Evolutionary conservation across 2,329 filamentous ascomycete species (phyloP).

Genomic region (Dothistroma pini): DNA sequence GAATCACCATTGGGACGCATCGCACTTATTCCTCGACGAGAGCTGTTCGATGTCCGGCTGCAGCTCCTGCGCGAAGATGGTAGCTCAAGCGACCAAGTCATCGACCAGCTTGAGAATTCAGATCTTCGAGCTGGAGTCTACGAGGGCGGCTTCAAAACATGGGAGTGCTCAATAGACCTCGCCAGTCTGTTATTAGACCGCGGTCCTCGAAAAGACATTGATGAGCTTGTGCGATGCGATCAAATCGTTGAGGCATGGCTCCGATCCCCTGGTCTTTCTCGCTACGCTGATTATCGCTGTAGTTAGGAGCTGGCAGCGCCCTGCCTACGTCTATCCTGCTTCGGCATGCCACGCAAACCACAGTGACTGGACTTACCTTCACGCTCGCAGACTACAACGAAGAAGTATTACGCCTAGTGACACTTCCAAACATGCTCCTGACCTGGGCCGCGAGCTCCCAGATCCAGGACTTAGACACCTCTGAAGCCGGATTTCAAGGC

Average conservation of each 20-base stretch:
- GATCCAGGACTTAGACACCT: conserved; percentile 10
- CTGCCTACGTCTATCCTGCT: conserved; percentile 70
- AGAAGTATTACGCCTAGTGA: conserved; percentile 72
- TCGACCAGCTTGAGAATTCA: conserved; percentile 62
- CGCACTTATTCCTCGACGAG: conserved; percentile 64
- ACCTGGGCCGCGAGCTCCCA: conserved; percentile 50
- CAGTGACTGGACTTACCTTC: conserved; percentile 52
- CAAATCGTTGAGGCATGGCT: conserved; percentile 47
- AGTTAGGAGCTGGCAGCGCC: conserved; percentile 77
- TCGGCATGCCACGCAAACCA: conserved; percentile 54
- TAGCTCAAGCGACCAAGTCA: conserved; percentile 42
- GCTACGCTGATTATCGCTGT: conserved; percentile 5
- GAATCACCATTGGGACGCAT: conserved; percentile 55
- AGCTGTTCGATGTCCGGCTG: conserved; percentile 76
- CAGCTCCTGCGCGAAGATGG: conserved; percentile 71
- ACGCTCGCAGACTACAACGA: conserved; percentile 77
- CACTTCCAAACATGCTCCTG: conserved; percentile 72
- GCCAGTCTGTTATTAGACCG: conserved; percentile 59
- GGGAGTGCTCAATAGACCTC: conserved; percentile 80
- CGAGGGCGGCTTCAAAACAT: conserved; percentile 85
- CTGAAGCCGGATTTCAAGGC: conserved; percentile 35
- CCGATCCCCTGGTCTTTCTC: neutral
- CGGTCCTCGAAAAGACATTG: conserved; percentile 48
- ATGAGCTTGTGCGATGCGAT: conserved; percentile 47
- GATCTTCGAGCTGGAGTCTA: conserved; percentile 80